phyloP scores from a whole-genome alignment of 352 stramenopile species.

The Phytophthora crassamura region DNA sequence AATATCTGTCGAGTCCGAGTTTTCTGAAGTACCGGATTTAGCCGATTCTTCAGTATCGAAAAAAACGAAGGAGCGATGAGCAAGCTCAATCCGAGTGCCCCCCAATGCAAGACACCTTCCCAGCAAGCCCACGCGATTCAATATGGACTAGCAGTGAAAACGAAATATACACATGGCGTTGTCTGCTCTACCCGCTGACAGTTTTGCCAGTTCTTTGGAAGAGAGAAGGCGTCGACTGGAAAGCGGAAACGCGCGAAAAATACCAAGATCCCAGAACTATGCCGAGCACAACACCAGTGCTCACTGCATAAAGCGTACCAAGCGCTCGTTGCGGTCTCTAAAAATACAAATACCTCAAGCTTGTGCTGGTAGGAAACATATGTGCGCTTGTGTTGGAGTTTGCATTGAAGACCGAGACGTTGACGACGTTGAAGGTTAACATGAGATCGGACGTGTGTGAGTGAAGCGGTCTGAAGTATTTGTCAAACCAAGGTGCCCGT shows the following conservation, averaged over 20 bases:
- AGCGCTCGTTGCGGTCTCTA: too few relatives aligned
- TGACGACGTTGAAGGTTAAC: too few relatives aligned
- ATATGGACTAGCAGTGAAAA: slow-evolving; percentile 2
- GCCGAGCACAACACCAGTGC: neutral
- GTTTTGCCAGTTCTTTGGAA: neutral
- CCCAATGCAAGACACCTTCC: neutral
- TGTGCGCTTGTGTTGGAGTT: too few relatives aligned
- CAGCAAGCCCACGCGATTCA: slow-evolving; percentile 1
- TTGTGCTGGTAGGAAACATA: too few relatives aligned
- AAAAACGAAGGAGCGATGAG: neutral
- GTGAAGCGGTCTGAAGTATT: too few relatives aligned
- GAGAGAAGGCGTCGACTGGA: neutral
- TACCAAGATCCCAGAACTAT: neutral
- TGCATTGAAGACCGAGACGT: too few relatives aligned
- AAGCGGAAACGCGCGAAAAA: neutral
- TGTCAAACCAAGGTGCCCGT: too few relatives aligned
- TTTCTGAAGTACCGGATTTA: too few relatives aligned
- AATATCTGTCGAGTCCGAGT: too few relatives aligned
- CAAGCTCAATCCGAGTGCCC: slow-evolving; percentile 4
- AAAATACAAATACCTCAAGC: too few relatives aligned
- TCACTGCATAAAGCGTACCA: neutral
- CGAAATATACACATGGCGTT: neutral
- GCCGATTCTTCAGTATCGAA: too few relatives aligned
- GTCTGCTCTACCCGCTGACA: neutral
- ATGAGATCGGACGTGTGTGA: too few relatives aligned